Percentiles rank a stretch among this genome's conserved stretches.
phyloP scores from a whole-genome alignment of 2,329 filamentous ascomycete species.

The Trichoderma sp. region DNA sequence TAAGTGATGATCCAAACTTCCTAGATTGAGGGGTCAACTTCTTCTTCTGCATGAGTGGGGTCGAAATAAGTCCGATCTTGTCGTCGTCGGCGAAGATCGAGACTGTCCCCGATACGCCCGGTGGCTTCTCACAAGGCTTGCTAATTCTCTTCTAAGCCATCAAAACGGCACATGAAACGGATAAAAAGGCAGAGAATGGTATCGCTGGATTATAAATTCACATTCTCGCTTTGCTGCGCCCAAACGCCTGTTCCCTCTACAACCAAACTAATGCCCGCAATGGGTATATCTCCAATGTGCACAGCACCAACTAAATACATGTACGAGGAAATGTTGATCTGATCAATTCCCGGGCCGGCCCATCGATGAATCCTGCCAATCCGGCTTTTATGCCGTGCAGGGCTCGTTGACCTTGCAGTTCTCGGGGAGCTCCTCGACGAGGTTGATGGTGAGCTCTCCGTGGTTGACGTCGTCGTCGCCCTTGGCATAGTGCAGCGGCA shows the following conservation, averaged over 20 bases:
- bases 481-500: conserved; percentile 7
- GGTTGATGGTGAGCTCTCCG: conserved; percentile 11
- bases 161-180: background rate
- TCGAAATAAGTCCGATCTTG: background rate
- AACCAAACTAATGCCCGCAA: background rate
- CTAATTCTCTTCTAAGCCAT: background rate
- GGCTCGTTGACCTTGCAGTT: background rate
- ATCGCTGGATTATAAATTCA: background rate
- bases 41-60: background rate
- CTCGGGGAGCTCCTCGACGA: conserved; percentile 10
- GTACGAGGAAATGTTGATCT: background rate
- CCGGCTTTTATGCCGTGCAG: background rate
- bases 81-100: background rate
- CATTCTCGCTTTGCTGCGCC: background rate
- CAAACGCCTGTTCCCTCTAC: conserved; percentile 10
- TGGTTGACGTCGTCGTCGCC: conserved; percentile 9
- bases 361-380: background rate
- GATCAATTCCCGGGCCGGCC: background rate
- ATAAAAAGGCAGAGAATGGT: background rate
- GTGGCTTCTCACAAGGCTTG: background rate
- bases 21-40: background rate
- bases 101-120: background rate
- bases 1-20: background rate
- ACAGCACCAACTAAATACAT: background rate
- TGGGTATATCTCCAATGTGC: background rate